Evolutionary conservation across 345 rosid genomes (phyloP), one percentile per base, ranked within the genome.

Genomic region (Erysimum cheiranthoides): DNA sequence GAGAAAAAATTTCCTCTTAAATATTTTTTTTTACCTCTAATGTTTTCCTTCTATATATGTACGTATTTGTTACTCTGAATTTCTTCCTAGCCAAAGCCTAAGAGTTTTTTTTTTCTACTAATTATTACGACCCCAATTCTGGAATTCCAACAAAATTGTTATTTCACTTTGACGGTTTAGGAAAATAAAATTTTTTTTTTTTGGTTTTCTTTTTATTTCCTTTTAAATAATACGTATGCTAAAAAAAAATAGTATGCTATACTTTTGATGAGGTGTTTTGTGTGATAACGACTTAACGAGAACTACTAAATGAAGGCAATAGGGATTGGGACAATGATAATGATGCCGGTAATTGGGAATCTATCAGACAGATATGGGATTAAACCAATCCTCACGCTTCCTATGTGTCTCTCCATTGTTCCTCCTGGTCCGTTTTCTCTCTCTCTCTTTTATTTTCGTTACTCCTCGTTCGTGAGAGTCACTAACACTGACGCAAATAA

Each of bases 271-370:
- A 25, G 1, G 6, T 0, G 9, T 60, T 18, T 3, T 25, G 10
- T 46, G 28, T 28, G 32, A 40, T 21, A 21, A 21, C n/a, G n/a
- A n/a, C n/a, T n/a, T 68, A 4, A 70, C 12, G 42, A 4, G 25
- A 14, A n/a, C 4, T 57, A 14, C 34, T 9, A 11, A 46, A 67
- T 67, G 68, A 89, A 93, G 97, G 79, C 83, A 10, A 80, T 78
- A 67, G 97, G 98, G 70, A 18, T 91, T 66, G 98, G 98, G 47
- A 78, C 97, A 5, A 82, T 93, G 58, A 84, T 89, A 53, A 81
- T 84, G 94, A 87, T 90, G 96, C 98, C 98, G 11, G 51, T 91
- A 42, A 68, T 93, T 5, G 97, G 98, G 34, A 86, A 86, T 68
- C 76, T 93, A 21, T 89, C 98, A 0, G 98, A 93, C 77, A 85